Percentiles rank a stretch among this genome's conserved stretches.
Evolutionary conservation across 2,329 filamentous ascomycete species (phyloP).

Genomic region (Madurella mycetomatis): DNA sequence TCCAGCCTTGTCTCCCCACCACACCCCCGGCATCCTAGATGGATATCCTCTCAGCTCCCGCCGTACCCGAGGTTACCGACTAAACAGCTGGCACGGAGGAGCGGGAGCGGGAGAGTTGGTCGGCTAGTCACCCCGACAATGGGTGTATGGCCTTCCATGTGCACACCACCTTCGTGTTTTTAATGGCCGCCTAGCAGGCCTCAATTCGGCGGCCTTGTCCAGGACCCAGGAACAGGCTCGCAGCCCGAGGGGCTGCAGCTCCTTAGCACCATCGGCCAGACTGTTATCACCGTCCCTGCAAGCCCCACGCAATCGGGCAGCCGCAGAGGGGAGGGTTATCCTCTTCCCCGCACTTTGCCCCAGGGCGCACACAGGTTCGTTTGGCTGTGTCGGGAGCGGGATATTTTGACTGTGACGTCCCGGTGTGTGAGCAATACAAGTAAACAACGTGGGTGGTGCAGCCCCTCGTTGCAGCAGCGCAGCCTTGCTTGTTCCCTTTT

Average conservation of each 20-base stretch:
- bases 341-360: not conserved
- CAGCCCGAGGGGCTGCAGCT: too few relatives aligned
- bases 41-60: not conserved
- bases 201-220: too few relatives aligned
- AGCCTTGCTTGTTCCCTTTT: not conserved
- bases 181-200: constrained; percentile 1
- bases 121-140: not conserved
- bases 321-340: not conserved
- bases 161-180: not conserved
- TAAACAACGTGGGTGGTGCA: not conserved
- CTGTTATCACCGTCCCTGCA: not conserved
- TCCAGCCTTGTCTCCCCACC: constrained; percentile 1
- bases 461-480: not conserved
- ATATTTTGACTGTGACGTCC: not conserved
- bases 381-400: not conserved
- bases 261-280: too few relatives aligned
- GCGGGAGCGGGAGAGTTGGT: not conserved
- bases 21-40: not conserved
- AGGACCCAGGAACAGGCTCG: too few relatives aligned
- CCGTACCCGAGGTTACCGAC: not conserved
- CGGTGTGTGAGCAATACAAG: not conserved
- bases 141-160: not conserved
- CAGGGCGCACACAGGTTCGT: not conserved
- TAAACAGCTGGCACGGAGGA: not conserved
- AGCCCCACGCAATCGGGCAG: not conserved